These are phyloP conservation scores for Primulina huaijiensis DNA, from an alignment of 257 asterid species.

Conservation along the genomic window DNA sequence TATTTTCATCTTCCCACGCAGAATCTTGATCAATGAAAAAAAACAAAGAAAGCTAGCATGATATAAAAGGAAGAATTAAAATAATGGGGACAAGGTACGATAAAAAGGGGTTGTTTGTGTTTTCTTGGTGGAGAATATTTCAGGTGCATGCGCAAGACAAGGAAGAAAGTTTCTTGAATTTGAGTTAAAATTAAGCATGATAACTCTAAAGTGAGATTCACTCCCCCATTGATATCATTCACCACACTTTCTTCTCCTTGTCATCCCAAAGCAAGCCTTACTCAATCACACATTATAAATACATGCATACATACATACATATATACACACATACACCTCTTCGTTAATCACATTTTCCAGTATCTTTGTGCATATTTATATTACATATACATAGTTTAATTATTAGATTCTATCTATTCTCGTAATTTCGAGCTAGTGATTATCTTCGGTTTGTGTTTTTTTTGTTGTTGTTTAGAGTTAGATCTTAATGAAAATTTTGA, in stretches of 20 bases:
- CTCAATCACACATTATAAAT: background rate
- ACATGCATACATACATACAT: constrained; percentile 6
- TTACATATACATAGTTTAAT: background rate
- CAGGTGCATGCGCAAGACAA: constrained; percentile 61
- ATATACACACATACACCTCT: constrained; percentile 21
- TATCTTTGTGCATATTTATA: background rate
- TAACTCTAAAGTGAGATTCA: constrained; percentile 68
- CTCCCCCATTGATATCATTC: constrained; percentile 57
- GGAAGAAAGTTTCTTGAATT: constrained; percentile 30
- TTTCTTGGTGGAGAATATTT: constrained; percentile 38
- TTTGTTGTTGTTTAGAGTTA: background rate
- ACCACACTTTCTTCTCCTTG: constrained; percentile 61
- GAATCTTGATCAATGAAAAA: background rate
- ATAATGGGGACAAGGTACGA: constrained; percentile 23
- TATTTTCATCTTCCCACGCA: background rate
- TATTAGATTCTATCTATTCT: background rate
- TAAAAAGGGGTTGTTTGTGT: constrained; percentile 32
- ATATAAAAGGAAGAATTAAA: constrained; percentile 17
- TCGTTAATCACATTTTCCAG: background rate
- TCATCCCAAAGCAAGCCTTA: constrained; percentile 49
- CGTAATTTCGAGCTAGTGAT: background rate
- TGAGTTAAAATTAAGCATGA: constrained; percentile 79
- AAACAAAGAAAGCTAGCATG: constrained; percentile 24
- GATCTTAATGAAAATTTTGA: background rate
- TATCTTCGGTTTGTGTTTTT: background rate